Conservation (phyloP, 192 early-diverging fungal genomes). For the Linnemannia exigua region DNA sequence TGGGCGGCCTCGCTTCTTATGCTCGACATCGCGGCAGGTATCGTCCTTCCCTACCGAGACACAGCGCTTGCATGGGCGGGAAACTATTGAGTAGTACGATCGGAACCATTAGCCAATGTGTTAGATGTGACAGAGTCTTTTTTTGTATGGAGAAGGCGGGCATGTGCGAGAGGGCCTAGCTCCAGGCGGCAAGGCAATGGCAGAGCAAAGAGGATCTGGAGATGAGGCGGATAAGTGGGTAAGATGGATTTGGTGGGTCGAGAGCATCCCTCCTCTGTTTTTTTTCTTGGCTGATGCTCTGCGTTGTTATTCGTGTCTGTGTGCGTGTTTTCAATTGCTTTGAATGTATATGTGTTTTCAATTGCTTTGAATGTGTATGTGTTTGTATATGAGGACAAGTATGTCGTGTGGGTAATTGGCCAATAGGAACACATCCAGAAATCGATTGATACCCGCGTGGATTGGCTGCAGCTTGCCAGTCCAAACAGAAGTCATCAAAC, state of each 20-base stretch:
- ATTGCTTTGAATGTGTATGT: not conserved
- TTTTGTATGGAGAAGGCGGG: not conserved
- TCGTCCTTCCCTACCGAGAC: slow-evolving; percentile 78
- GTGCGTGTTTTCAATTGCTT: not conserved
- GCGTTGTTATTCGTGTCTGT: not conserved
- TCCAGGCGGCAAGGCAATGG: not conserved
- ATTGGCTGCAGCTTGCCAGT: slow-evolving; percentile 16
- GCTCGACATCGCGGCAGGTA: slow-evolving; percentile 89
- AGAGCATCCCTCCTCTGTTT: not conserved
- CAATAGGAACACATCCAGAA: slow-evolving; percentile 35
- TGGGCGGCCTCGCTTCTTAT: slow-evolving; percentile 90
- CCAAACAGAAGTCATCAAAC: slow-evolving; percentile 2
- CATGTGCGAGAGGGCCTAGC: not conserved
- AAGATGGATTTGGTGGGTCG: not conserved
- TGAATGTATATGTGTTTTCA: not conserved
- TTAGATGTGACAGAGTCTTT: not conserved
- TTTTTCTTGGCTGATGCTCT: not conserved
- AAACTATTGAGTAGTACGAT: slow-evolving; percentile 52
- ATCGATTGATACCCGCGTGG: slow-evolving; percentile 43
- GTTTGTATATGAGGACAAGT: slow-evolving; percentile 11
- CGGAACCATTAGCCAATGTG: not conserved
- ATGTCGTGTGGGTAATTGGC: slow-evolving; percentile 13
- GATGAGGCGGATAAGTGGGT: slow-evolving; percentile 4
- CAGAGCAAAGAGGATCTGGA: not conserved
- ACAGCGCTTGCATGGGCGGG: slow-evolving; percentile 87